phyloP scores from a whole-genome alignment of 2,329 filamentous ascomycete genomes.

The Colletotrichum sp. region DNA sequence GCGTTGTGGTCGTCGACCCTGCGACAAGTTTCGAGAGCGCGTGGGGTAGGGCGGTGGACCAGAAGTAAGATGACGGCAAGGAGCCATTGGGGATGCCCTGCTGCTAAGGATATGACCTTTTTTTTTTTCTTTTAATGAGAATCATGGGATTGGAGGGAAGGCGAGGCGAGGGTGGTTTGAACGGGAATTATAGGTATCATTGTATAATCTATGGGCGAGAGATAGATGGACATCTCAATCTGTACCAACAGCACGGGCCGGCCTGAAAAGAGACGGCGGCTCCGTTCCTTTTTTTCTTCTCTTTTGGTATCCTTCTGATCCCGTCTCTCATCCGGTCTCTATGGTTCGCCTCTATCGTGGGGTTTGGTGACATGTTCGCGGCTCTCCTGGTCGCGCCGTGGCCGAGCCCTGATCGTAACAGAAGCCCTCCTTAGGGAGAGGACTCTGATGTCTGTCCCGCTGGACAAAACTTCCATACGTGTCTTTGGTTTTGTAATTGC shows the following conservation, averaged over 20 bases:
- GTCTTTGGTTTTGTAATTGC: neutral
- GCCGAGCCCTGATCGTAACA: neutral
- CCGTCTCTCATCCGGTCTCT: neutral
- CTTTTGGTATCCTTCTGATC: neutral
- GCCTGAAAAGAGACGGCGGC: neutral
- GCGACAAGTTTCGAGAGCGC: slow-evolving; percentile 66
- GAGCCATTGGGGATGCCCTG: neutral
- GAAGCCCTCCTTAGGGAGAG: neutral
- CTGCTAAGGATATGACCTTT: neutral
- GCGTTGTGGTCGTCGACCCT: slow-evolving; percentile 57
- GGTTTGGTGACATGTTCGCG: neutral
- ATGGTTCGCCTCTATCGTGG: neutral
- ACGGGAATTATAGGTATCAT: slow-evolving; percentile 12
- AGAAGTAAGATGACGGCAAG: slow-evolving; percentile 19
- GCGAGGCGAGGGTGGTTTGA: neutral
- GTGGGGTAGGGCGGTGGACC: slow-evolving; percentile 69
- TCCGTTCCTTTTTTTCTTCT: neutral
- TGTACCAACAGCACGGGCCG: slow-evolving; percentile 6
- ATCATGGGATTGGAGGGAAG: neutral
- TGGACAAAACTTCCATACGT: neutral
- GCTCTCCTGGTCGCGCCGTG: neutral
- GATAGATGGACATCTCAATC: slow-evolving; percentile 10
- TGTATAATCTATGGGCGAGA: slow-evolving; percentile 20
- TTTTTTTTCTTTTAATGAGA: slow-evolving; percentile 5
- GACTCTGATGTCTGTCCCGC: neutral